phyloP scores from a whole-genome alignment of 164 flowering plant species.

The Liriodendron chinense region DNA sequence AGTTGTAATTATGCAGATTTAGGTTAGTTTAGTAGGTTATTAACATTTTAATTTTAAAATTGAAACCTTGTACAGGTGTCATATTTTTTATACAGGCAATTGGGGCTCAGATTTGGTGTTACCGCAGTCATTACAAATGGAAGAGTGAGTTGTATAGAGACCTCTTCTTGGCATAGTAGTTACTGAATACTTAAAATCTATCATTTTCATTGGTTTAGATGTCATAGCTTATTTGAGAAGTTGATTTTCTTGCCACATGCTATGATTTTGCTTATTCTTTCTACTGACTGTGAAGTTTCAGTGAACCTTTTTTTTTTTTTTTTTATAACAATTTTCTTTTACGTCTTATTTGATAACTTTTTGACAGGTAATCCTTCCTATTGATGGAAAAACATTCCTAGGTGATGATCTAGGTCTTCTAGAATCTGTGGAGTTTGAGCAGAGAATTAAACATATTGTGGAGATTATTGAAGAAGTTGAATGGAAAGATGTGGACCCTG shows the following conservation, averaged over 20 bases:
- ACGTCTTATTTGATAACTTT: conserved; percentile 2
- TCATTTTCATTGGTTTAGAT: background rate
- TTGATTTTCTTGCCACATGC: background rate
- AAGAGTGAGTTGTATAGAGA: conserved; percentile 53
- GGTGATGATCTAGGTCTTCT: conserved; percentile 81
- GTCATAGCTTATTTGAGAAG: background rate
- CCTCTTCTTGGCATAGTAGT: background rate
- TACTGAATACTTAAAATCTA: background rate
- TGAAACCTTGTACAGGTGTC: conserved; percentile 53
- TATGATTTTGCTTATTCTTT: background rate
- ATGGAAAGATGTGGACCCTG: conserved; percentile 81
- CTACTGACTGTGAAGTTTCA: background rate
- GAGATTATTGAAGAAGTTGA: conserved; percentile 74
- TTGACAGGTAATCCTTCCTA: conserved; percentile 51
- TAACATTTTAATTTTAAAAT: background rate
- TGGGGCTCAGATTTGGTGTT: conserved; percentile 51
- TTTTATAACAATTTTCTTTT: background rate
- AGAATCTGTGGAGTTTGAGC: conserved; percentile 79
- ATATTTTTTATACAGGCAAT: conserved; percentile 43
- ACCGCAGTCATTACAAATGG: conserved; percentile 91
- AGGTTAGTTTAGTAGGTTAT: background rate
- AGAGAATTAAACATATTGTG: conserved; percentile 61
- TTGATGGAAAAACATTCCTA: conserved; percentile 49
- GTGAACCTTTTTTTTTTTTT: background rate
- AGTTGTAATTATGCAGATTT: too few species aligned